Conservation (phyloP, 345 rosid species). For the Combretum micranthum region DNA sequence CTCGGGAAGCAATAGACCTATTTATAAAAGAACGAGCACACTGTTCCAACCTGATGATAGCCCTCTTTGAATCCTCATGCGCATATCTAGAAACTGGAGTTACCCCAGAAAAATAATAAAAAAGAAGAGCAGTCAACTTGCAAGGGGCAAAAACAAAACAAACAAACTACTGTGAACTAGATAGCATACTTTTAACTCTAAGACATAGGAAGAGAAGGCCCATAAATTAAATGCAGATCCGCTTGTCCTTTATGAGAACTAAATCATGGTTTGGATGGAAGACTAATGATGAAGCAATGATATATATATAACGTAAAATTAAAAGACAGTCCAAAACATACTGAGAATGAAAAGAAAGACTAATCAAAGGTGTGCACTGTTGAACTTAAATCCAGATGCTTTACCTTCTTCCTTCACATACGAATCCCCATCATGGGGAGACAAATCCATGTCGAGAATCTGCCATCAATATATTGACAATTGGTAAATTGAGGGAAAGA, state of each 20-base stretch:
- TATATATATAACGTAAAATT: no score
- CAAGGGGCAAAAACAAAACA: constrained; percentile 4
- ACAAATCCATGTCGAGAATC: constrained; percentile 17
- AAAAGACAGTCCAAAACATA: no score
- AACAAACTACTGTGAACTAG: neutral
- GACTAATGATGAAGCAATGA: no score
- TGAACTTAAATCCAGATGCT: neutral
- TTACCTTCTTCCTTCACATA: constrained; percentile 7
- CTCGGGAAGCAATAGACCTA: constrained; percentile 52
- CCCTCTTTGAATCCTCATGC: constrained; percentile 40
- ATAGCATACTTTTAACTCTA: neutral
- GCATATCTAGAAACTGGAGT: constrained; percentile 47
- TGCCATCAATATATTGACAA: constrained; percentile 3
- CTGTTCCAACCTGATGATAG: constrained; percentile 57
- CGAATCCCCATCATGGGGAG: constrained; percentile 13
- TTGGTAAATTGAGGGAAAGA: neutral
- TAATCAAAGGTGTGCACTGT: neutral
- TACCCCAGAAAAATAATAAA: neutral
- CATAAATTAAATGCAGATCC: no score
- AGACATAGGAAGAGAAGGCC: neutral
- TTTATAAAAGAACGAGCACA: constrained; percentile 46
- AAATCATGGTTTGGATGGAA: no score
- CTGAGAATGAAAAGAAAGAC: neutral
- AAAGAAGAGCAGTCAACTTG: constrained; percentile 7
- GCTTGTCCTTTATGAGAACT: no score